A percentile compares a stretch with the other conserved stretches of the same genome.
These are phyloP conservation scores for Chytriomyces hyalinus DNA, from an alignment of 192 early-diverging fungal genomes.

Conservation along the genomic window DNA sequence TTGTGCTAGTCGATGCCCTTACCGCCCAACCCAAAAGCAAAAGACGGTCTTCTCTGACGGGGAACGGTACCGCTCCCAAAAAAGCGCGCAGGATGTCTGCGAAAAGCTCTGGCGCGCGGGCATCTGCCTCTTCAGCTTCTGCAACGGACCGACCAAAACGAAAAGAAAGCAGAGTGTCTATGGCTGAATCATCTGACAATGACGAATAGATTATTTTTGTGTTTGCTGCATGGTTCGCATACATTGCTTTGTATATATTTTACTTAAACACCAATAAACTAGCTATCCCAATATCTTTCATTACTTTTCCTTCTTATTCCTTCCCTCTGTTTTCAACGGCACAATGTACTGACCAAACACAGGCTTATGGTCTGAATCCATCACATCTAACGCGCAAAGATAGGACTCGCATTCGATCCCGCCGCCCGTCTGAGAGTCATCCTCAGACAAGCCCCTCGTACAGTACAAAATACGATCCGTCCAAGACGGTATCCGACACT, in stretches of 20 bases:
- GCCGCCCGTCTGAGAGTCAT: neutral
- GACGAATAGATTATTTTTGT: slow-evolving; percentile 9
- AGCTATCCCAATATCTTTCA: no score
- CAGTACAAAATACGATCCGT: slow-evolving; percentile 82
- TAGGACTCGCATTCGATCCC: slow-evolving; percentile 3
- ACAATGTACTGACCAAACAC: slow-evolving; percentile 25
- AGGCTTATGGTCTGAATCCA: slow-evolving; percentile 38
- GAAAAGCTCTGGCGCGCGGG: neutral
- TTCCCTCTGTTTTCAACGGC: neutral
- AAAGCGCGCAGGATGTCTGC: slow-evolving; percentile 21
- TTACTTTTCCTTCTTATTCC: neutral
- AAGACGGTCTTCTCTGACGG: neutral
- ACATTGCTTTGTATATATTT: no score
- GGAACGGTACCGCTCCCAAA: neutral
- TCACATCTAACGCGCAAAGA: slow-evolving; percentile 7
- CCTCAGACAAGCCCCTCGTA: neutral
- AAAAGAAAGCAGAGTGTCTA: slow-evolving; percentile 21
- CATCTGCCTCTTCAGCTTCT: neutral
- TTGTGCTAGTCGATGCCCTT: neutral
- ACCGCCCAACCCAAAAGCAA: neutral
- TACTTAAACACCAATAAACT: no score
- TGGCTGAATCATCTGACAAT: slow-evolving; percentile 35
- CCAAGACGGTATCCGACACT: slow-evolving; percentile 91
- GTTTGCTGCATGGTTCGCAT: no score
- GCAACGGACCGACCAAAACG: slow-evolving; percentile 20